Percentiles rank a stretch among this genome's conserved stretches.
Evolutionary conservation across 2,329 filamentous ascomycete species (phyloP).

Genomic region (Curvularia sp.): DNA sequence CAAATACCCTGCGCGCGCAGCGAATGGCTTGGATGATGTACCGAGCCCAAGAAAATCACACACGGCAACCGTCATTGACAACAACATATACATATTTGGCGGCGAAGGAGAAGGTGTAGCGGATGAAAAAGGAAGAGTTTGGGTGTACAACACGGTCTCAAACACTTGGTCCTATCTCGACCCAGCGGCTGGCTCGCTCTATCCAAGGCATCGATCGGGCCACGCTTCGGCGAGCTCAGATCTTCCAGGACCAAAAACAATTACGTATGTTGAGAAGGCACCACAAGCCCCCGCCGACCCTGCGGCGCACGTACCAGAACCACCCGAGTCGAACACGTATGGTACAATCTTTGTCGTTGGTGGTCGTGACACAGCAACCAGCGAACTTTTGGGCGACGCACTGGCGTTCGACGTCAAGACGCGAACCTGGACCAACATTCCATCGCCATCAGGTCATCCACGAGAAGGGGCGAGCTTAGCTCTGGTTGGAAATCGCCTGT

Average conservation of each 20-base stretch:
- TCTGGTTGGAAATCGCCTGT: constrained; percentile 56
- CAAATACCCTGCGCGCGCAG: constrained; percentile 41
- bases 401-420: constrained; percentile 60
- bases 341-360: constrained; percentile 62
- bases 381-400: constrained; percentile 52
- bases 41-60: constrained; percentile 53
- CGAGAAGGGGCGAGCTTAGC: constrained; percentile 52
- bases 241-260: constrained; percentile 48
- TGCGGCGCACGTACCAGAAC: constrained; percentile 51
- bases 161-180: constrained; percentile 53
- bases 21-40: constrained; percentile 40
- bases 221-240: constrained; percentile 51
- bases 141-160: constrained; percentile 54
- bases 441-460: constrained; percentile 52
- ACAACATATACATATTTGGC: constrained; percentile 56
- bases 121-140: constrained; percentile 51
- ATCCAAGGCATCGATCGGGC: constrained; percentile 41
- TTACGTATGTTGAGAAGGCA: constrained; percentile 39
- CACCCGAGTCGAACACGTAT: constrained; percentile 50
- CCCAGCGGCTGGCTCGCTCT: constrained; percentile 34
- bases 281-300: constrained; percentile 54
- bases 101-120: constrained; percentile 42
- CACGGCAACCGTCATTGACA: constrained; percentile 52
- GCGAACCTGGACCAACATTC: constrained; percentile 60
- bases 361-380: constrained; percentile 45